These are phyloP conservation scores for Fusarium nelsonii DNA, from an alignment of 2,329 filamentous ascomycete species.

Conservation along the genomic window DNA sequence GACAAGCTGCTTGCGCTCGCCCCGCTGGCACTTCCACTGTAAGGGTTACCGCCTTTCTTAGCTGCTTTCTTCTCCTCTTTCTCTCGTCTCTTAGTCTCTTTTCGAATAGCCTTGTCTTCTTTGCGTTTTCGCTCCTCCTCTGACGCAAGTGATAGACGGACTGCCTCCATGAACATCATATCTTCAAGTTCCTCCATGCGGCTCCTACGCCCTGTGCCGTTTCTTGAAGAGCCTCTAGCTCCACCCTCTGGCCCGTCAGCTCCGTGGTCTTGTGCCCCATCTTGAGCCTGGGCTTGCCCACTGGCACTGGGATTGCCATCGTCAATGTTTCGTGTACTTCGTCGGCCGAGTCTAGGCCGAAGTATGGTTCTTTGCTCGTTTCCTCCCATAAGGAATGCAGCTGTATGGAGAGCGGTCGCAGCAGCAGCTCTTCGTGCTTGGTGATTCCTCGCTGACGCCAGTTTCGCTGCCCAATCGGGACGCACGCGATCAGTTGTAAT, in stretches of 20 bases:
- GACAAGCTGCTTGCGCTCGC: constrained; percentile 75
- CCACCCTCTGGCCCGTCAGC: constrained; percentile 44
- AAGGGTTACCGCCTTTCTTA: constrained; percentile 66
- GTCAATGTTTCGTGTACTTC: constrained; percentile 60
- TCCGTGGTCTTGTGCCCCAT: constrained; percentile 16
- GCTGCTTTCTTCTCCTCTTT: constrained; percentile 85
- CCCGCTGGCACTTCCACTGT: constrained; percentile 52
- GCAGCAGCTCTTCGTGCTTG: constrained; percentile 89
- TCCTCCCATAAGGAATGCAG: constrained; percentile 88
- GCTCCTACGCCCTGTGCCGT: constrained; percentile 52
- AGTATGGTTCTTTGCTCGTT: constrained; percentile 63
- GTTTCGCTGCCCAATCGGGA: constrained; percentile 93
- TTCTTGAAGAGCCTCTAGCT: constrained; percentile 41
- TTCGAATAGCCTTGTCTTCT: constrained; percentile 67
- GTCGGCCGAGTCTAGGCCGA: constrained; percentile 68
- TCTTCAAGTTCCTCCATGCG: constrained; percentile 92
- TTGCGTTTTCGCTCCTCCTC: constrained; percentile 94
- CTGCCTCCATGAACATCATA: constrained; percentile 98
- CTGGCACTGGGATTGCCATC: constrained; percentile 49
- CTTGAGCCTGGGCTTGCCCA: constrained; percentile 45
- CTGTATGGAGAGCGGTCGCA: constrained; percentile 93
- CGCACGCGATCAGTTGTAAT: constrained; percentile 93
- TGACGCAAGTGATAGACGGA: constrained; percentile 87
- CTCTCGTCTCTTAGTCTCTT: constrained; percentile 86
- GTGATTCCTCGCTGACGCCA: constrained; percentile 86